A percentile compares a stretch with the other conserved stretches of the same genome.
phyloP scores from a whole-genome alignment of 306 rosid species.

The Trifolium pratense region DNA sequence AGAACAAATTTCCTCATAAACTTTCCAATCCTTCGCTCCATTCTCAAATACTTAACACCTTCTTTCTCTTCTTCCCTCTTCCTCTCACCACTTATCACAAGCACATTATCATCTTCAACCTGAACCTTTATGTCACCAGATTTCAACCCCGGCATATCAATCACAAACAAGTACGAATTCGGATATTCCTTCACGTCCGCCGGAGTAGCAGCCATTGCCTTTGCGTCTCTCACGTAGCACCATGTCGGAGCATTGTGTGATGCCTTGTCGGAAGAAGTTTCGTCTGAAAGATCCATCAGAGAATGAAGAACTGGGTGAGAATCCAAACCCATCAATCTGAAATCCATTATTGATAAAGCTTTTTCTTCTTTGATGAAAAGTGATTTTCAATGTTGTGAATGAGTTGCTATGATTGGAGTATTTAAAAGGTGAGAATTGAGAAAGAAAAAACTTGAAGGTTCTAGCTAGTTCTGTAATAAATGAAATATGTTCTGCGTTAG shows the following conservation, averaged over 20 bases:
- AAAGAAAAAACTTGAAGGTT: too few relatives aligned
- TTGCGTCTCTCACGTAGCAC: conserved; percentile 75
- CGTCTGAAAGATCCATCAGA: too few relatives aligned
- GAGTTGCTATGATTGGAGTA: too few relatives aligned
- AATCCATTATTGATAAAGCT: too few relatives aligned
- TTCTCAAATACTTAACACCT: conserved; percentile 70
- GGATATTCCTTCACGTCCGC: conserved; percentile 79
- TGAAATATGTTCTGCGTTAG: too few relatives aligned
- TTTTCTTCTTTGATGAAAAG: too few relatives aligned
- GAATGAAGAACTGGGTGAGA: too few relatives aligned
- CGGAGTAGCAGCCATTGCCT: conserved; percentile 88
- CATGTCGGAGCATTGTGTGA: conserved; percentile 56
- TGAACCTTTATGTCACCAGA: conserved; percentile 91
- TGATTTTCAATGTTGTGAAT: too few relatives aligned
- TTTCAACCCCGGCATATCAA: conserved; percentile 91
- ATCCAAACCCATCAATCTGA: too few relatives aligned
- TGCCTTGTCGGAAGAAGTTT: too few relatives aligned
- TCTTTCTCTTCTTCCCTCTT: conserved; percentile 90
- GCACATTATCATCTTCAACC: conserved; percentile 85
- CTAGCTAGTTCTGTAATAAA: too few relatives aligned
- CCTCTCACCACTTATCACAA: conserved; percentile 79
- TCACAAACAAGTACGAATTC: conserved; percentile 61
- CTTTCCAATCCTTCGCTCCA: conserved; percentile 88
- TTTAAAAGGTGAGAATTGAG: too few relatives aligned
- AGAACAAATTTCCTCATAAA: conserved; percentile 82